Base-by-base conservation (phyloP, 805 yeast genomes). In the Pichia gijzeniarum region DNA sequence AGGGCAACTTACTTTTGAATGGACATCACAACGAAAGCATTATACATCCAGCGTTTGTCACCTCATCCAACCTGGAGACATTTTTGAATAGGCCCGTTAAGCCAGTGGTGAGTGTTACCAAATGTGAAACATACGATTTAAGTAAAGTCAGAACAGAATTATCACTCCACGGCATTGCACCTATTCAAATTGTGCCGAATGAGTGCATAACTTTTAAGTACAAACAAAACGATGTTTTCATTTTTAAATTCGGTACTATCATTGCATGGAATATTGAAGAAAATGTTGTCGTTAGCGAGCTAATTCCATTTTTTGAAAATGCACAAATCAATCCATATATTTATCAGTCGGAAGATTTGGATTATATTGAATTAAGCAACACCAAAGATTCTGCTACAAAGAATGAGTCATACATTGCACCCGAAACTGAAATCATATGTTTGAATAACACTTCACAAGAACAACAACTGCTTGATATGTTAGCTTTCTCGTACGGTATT, bases 401-500 rank as follows among this genome's bases (percentile, higher is more conserved):
- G 4, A 16, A 28, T 2, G 85, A 45, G 8, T 65, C 70, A 4
- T 74, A 74, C 41, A 48, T 59, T 40, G 67, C 72, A 42, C 31
- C 38, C 8, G 49, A 51, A 10, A 85, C 85, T 8, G 96, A 89
- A 50, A 73, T 83, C 2, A 76, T 89, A 39, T 71, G 83, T 18
- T 71, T 89, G n/a, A 76, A 74, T 49, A 81, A 80, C 1, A 14
- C 27, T 10, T 55, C 60, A 1, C 67, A 69, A 8, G 65, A 70
- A n/a, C 71, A 76, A 49, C 71, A 75, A 33, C 55, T 82, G 31
- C 64, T 85, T 33, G 95, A 88, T 57, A 87, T 83, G 65, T 84
- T 89, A 9, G 96, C 96, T 0, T 89, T 89, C 62, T 82, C 95
- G 2, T 81, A 86, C 44, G 96, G 96, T 0, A 67, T 90, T 28